Conservation (phyloP, 2,329 filamentous ascomycete genomes). For the Claviceps purpurea region DNA sequence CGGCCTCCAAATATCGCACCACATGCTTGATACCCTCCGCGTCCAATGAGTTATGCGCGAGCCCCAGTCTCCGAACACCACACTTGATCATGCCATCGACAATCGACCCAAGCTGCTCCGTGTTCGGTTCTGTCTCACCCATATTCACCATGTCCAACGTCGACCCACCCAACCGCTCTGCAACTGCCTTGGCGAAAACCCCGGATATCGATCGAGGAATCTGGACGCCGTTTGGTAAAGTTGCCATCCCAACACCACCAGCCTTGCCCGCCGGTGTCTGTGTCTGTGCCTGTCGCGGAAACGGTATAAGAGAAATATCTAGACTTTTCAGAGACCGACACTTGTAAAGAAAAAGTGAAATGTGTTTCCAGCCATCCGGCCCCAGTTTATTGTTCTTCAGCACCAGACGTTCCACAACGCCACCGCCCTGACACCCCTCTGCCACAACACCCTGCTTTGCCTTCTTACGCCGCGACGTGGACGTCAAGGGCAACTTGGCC, state of each 20-base stretch:
- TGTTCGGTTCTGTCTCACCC: slow-evolving; percentile 61
- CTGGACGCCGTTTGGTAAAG: slow-evolving; percentile 20
- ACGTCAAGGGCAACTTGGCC: slow-evolving; percentile 49
- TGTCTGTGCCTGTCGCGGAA: slow-evolving; percentile 38
- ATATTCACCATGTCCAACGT: slow-evolving; percentile 73
- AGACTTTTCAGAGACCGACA: slow-evolving; percentile 75
- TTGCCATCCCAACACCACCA: too few species aligned
- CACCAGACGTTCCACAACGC: slow-evolving; percentile 74
- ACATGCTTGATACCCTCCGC: slow-evolving; percentile 63
- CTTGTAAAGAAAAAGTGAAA: slow-evolving; percentile 81
- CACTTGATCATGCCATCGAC: slow-evolving; percentile 73
- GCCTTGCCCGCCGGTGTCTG: slow-evolving; percentile 18
- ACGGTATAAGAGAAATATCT: slow-evolving; percentile 73
- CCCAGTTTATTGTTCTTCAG: slow-evolving; percentile 89
- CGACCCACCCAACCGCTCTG: slow-evolving; percentile 61
- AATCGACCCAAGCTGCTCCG: slow-evolving; percentile 58
- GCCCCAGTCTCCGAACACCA: slow-evolving; percentile 63
- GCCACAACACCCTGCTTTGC: slow-evolving; percentile 21
- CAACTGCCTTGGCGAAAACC: slow-evolving; percentile 62
- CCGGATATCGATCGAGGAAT: slow-evolving; percentile 31
- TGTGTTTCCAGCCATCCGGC: slow-evolving; percentile 78
- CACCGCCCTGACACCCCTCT: slow-evolving; percentile 37
- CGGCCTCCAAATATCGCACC: slow-evolving; percentile 59
- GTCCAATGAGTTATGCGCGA: slow-evolving; percentile 72
- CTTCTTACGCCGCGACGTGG: slow-evolving; percentile 33